Conservation (phyloP, 192 early-diverging fungal genomes). For the Entomortierella lignicola region DNA sequence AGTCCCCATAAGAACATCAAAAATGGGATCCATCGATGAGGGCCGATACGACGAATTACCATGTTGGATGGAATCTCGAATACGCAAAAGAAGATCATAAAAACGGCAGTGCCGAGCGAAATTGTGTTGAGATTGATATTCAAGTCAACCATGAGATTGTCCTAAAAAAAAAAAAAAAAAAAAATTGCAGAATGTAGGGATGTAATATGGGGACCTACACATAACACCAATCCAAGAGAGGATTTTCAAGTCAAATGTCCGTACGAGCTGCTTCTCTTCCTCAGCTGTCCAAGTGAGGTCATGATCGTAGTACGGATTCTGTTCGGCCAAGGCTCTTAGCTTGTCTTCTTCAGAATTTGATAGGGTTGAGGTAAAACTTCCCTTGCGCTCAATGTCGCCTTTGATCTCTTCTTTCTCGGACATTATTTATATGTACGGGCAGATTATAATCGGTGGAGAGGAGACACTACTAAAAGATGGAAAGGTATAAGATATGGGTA, state of each 20-base stretch:
- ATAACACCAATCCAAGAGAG: slow-evolving; percentile 61
- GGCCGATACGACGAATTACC: slow-evolving; percentile 59
- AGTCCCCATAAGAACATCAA: slow-evolving; percentile 49
- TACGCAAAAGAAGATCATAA: slow-evolving; percentile 57
- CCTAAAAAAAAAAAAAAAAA: slow-evolving; percentile 18
- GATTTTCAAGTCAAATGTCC: slow-evolving; percentile 57
- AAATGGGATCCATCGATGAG: slow-evolving; percentile 68
- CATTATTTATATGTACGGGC: background rate
- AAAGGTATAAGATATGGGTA: too few relatives aligned
- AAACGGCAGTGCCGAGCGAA: slow-evolving; percentile 58
- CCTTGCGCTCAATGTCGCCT: slow-evolving; percentile 18
- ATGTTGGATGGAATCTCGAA: slow-evolving; percentile 65
- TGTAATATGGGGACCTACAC: slow-evolving; percentile 40
- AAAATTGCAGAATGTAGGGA: background rate
- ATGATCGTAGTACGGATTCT: slow-evolving; percentile 42
- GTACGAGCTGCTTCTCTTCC: slow-evolving; percentile 61
- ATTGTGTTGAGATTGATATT: slow-evolving; percentile 57
- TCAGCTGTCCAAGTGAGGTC: slow-evolving; percentile 61
- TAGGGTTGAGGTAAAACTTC: slow-evolving; percentile 22
- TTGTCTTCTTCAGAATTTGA: slow-evolving; percentile 9
- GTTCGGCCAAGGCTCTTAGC: slow-evolving; percentile 18
- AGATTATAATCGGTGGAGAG: too few relatives aligned
- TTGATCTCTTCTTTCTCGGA: slow-evolving; percentile 27
- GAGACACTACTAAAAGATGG: too few relatives aligned
- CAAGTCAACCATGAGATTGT: slow-evolving; percentile 58